These are phyloP conservation scores for Naegleria lovaniensis DNA, from an alignment of 208 protist species.

Conservation along the genomic window DNA sequence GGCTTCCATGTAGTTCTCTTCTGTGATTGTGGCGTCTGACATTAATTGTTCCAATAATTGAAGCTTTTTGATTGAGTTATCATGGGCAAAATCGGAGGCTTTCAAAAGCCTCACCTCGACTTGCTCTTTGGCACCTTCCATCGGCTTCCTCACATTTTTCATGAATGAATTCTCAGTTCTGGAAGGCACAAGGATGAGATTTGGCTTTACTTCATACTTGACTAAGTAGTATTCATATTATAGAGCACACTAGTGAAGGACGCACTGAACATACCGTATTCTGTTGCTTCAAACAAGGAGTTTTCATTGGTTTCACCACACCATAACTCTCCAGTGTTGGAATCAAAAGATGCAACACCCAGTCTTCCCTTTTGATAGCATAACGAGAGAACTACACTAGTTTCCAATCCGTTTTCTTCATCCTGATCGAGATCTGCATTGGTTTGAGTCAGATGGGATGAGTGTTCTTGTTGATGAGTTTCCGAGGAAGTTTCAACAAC, in stretches of 20 bases:
- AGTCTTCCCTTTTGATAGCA: constrained; percentile 7
- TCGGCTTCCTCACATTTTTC: not conserved
- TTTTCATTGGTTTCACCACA: constrained; percentile 24
- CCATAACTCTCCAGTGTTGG: not conserved
- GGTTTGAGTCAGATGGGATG: not conserved
- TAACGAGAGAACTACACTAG: not conserved
- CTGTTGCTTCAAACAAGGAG: not conserved
- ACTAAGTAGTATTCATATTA: not conserved
- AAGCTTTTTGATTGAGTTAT: not conserved
- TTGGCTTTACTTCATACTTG: constrained; percentile 17
- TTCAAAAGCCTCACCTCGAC: not conserved
- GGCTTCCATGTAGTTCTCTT: not conserved
- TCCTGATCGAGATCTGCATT: not conserved
- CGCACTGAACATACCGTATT: constrained; percentile 24
- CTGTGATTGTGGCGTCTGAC: not conserved
- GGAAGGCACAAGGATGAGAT: not conserved
- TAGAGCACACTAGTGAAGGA: too few species aligned
- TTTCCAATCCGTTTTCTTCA: not conserved
- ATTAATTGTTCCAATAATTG: not conserved
- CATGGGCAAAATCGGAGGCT: not conserved
- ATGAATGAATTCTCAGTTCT: not conserved
- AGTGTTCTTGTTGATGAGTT: not conserved
- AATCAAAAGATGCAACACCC: not conserved
- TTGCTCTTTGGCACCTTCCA: not conserved
- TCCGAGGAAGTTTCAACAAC: not conserved